Evolutionary conservation across 257 asterid genomes (phyloP).

Genomic region (Solanum bulbocastanum): DNA sequence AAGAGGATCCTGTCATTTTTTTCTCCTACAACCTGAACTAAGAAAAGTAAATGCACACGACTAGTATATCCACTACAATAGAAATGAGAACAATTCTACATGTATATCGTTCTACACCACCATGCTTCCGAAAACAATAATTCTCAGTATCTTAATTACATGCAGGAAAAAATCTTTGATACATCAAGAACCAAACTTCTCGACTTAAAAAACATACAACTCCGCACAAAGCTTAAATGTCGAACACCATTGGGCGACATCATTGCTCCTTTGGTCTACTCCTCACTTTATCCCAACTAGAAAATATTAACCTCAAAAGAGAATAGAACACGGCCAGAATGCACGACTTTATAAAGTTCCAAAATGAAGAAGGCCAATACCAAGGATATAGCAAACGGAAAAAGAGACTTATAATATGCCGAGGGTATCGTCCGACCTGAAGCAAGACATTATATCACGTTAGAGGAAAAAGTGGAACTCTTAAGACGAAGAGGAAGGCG

Average conservation of each 20-base stretch:
- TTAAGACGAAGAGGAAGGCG: not conserved
- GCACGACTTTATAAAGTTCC: constrained; percentile 67
- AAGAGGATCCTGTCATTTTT: not conserved
- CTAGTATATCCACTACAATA: not conserved
- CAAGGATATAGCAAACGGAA: constrained; percentile 77
- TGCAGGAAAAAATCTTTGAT: not conserved
- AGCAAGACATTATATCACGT: not conserved
- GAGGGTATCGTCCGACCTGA: constrained; percentile 77
- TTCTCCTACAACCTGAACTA: not conserved
- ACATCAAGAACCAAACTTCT: not conserved
- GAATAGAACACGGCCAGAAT: constrained; percentile 40
- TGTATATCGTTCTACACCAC: not conserved
- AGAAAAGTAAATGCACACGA: not conserved
- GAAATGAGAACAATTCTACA: not conserved
- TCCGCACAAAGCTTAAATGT: not conserved
- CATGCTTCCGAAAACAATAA: not conserved
- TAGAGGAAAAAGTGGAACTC: not conserved
- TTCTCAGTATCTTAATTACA: not conserved
- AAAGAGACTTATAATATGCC: constrained; percentile 71
- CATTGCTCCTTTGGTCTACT: constrained; percentile 11
- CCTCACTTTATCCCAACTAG: constrained; percentile 41
- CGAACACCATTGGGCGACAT: not conserved
- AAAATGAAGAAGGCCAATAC: constrained; percentile 98
- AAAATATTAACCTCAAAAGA: constrained; percentile 33
- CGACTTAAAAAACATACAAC: not conserved